A percentile compares a stretch with the other conserved stretches of the same genome.
Conservation (phyloP, 345 rosid genomes). For the Odontarrhena argentea region DNA sequence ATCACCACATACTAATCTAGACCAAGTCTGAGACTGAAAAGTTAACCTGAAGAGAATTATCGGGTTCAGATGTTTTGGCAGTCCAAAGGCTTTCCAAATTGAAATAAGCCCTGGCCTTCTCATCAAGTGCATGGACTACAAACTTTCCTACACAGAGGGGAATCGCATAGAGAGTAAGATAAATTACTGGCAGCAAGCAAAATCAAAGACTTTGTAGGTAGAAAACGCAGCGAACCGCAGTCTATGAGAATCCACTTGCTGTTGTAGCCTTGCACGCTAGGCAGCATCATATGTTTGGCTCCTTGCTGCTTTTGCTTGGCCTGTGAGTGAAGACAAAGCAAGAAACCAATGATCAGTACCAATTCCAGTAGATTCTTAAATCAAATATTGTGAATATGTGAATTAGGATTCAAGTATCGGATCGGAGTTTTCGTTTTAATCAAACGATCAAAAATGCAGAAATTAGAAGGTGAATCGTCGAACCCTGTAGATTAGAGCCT, state of each 20-base stretch:
- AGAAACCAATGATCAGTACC: too few relatives aligned
- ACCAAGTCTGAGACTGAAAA: not conserved
- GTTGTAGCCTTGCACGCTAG: slow-evolving; percentile 69
- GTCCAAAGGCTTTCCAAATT: slow-evolving; percentile 75
- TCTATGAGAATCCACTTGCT: slow-evolving; percentile 90
- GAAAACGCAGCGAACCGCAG: slow-evolving; percentile 52
- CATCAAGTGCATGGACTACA: slow-evolving; percentile 90
- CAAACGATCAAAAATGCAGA: not conserved
- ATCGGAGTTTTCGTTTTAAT: not conserved
- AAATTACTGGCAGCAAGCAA: not conserved
- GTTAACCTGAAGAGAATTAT: slow-evolving; percentile 53
- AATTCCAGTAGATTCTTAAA: not conserved
- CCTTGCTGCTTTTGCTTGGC: slow-evolving; percentile 88
- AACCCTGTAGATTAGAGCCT: slow-evolving; percentile 74
- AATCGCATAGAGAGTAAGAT: not conserved
- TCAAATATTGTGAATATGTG: not conserved
- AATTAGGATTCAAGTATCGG: not conserved
- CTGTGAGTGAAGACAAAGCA: slow-evolving; percentile 50
- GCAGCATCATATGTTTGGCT: slow-evolving; percentile 57
- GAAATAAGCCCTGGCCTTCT: slow-evolving; percentile 86
- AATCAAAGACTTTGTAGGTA: slow-evolving; percentile 15
- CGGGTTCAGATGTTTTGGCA: slow-evolving; percentile 38
- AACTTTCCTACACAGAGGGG: slow-evolving; percentile 57
- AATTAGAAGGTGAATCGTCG: not conserved
- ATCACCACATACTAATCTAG: slow-evolving; percentile 3